Conservation (phyloP, 805 yeast genomes). For the Kodamaea nitidulidarum region DNA sequence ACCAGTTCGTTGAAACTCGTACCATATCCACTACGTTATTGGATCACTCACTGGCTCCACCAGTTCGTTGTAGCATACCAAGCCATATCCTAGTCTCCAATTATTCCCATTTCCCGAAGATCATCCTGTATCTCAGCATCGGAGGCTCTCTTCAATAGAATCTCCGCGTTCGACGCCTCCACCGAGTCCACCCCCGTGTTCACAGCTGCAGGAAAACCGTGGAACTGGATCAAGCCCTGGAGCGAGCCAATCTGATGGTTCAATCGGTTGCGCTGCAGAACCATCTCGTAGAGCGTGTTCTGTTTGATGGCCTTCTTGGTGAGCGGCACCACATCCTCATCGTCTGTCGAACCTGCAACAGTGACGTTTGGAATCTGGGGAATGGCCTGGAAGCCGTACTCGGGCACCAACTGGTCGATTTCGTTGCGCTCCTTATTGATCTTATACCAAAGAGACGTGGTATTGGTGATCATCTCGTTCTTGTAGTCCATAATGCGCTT, state of each 20-base stretch:
- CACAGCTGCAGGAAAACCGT: constrained; percentile 77
- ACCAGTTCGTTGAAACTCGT: neutral
- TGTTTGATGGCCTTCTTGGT: constrained; percentile 36
- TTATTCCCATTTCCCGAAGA: constrained; percentile 58
- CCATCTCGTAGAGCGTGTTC: constrained; percentile 39
- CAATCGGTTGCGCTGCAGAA: constrained; percentile 62
- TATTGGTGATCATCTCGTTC: constrained; percentile 57
- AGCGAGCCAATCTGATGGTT: constrained; percentile 69
- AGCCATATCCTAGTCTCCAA: too few relatives aligned
- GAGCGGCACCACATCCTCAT: constrained; percentile 15
- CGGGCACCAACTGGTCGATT: constrained; percentile 62
- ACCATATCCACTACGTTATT: too few relatives aligned
- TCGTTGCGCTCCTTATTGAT: constrained; percentile 84
- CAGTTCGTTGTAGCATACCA: neutral
- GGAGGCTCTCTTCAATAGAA: constrained; percentile 52
- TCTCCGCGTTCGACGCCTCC: constrained; percentile 24
- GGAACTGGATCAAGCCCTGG: constrained; percentile 60
- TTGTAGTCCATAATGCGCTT: constrained; percentile 67
- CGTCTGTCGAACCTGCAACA: constrained; percentile 16
- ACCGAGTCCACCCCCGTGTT: constrained; percentile 37
- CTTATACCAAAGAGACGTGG: constrained; percentile 88
- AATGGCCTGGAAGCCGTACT: constrained; percentile 45
- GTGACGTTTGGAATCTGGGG: constrained; percentile 28
- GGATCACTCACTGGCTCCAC: neutral
- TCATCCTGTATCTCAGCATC: constrained; percentile 76